These are phyloP conservation scores for Penicillium nordicum DNA, from an alignment of 2,329 filamentous ascomycete species.

Conservation along the genomic window DNA sequence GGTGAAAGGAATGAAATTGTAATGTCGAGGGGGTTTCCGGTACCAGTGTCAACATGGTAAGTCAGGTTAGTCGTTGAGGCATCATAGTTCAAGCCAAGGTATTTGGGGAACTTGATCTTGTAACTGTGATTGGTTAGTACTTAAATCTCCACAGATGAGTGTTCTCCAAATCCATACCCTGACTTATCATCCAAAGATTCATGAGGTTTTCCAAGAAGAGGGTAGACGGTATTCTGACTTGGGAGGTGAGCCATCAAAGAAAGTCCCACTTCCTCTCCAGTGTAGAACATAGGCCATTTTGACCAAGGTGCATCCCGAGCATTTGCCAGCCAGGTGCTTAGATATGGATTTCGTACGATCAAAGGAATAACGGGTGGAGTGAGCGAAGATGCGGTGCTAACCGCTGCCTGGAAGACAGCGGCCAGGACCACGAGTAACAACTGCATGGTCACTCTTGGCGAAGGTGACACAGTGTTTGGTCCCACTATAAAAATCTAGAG, in stretches of 20 bases:
- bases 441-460: slow-evolving; percentile 28
- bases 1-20: slow-evolving; percentile 68
- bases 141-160: background rate
- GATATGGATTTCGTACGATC: slow-evolving; percentile 72
- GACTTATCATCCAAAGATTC: slow-evolving; percentile 52
- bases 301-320: slow-evolving; percentile 74
- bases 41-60: slow-evolving; percentile 54
- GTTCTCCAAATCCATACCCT: slow-evolving; percentile 33
- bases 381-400: slow-evolving; percentile 50
- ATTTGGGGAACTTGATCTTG: slow-evolving; percentile 57
- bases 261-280: slow-evolving; percentile 65
- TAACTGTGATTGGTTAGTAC: slow-evolving; percentile 42
- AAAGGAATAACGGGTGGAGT: slow-evolving; percentile 67
- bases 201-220: slow-evolving; percentile 63
- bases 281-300: slow-evolving; percentile 84
- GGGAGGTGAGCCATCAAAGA: slow-evolving; percentile 61
- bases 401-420: slow-evolving; percentile 41
- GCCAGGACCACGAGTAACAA: slow-evolving; percentile 31
- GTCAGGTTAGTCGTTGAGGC: slow-evolving; percentile 68
- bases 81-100: slow-evolving; percentile 62
- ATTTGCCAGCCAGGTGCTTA: slow-evolving; percentile 71
- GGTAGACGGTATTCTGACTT: slow-evolving; percentile 58
- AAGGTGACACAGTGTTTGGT: background rate
- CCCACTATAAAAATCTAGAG: background rate
- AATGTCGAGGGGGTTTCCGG: slow-evolving; percentile 48